Evolutionary conservation across 177 flowering plant species (phyloP), one percentile per base, ranked within the genome.

Genomic region (Vitis hybrid): DNA sequence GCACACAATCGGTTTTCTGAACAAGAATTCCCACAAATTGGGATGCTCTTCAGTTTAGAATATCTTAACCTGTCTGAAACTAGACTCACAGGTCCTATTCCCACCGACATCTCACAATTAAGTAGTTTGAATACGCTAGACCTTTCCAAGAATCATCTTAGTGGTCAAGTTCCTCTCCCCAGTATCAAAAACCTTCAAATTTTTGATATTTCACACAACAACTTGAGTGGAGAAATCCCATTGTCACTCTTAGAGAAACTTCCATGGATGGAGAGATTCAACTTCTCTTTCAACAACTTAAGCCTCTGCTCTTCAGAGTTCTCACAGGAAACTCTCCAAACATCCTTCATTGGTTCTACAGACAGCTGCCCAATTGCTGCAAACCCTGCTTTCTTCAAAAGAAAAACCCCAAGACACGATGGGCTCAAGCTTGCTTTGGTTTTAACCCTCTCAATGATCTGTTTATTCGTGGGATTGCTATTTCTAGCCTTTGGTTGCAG

Each of bases 301-400:
- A 84, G 85, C 70, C 66, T 90, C 22, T 94, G 98, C 75, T 82
- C 85, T 59, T 72, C 89, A 1, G 72, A 76, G 19, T 56, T 90
- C 44, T 65, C 86, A 4, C 77, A 66, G 1, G 73, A 82, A 57
- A 83, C 82, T 53, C 75, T 87, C 44, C 62, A 72, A 59, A 65
- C 85, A 22, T 82, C 90, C 13, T 92, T 94, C 72, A 68, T 79
- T 68, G 98, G 97, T 18, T 86, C 88, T 3, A 9, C 59, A 18
- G 80, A 83, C 71, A 81, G 78, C 67, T 94, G 98, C 79, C 98
- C 98, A 1, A 86, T 92, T 71, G 96, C 98, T 60, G 95, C 89
- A 49, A 83, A 90, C 53, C 88, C 95, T 0, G 64, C 14, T 28
- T 67, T 83, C 31, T 84, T 87, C 71, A 67, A 66, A 63, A 88